These are phyloP conservation scores for Dipteronia sinensis DNA, from an alignment of 345 rosid genomes.

Conservation along the genomic window DNA sequence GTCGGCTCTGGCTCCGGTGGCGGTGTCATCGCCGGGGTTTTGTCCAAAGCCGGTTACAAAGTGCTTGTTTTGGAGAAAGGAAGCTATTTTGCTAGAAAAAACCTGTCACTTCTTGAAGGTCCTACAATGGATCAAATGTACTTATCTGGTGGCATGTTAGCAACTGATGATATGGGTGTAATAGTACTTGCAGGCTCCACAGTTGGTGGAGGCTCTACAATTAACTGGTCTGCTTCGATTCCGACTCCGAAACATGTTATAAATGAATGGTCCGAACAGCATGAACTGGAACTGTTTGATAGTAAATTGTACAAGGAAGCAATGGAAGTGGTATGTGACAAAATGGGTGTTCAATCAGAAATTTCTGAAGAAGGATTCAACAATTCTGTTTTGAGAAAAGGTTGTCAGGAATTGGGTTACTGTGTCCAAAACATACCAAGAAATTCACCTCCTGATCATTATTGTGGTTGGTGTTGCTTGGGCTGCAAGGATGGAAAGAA, in stretches of 20 bases:
- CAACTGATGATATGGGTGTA: slow-evolving; percentile 57
- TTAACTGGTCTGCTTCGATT: slow-evolving; percentile 88
- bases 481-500: slow-evolving; percentile 88
- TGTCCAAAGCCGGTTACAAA: slow-evolving; percentile 74
- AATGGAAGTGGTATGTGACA: slow-evolving; percentile 62
- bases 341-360: slow-evolving; percentile 78
- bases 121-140: slow-evolving; percentile 77
- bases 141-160: slow-evolving; percentile 52
- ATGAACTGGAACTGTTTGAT: slow-evolving; percentile 52
- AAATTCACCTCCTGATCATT: slow-evolving; percentile 66
- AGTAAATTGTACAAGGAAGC: slow-evolving; percentile 64
- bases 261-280: slow-evolving; percentile 57
- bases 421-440: slow-evolving; percentile 58
- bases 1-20: slow-evolving; percentile 89
- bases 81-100: slow-evolving; percentile 61
- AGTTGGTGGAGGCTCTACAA: slow-evolving; percentile 82
- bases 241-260: slow-evolving; percentile 73
- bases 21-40: slow-evolving; percentile 71
- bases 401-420: slow-evolving; percentile 72
- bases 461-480: slow-evolving; percentile 81
- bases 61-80: slow-evolving; percentile 86
- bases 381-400: slow-evolving; percentile 67
- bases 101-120: slow-evolving; percentile 74
- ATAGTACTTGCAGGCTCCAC: slow-evolving; percentile 76
- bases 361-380: slow-evolving; percentile 66